These are phyloP conservation scores for Wickerhamomyces sydowiorum DNA, from an alignment of 805 yeast species.

Conservation along the genomic window DNA sequence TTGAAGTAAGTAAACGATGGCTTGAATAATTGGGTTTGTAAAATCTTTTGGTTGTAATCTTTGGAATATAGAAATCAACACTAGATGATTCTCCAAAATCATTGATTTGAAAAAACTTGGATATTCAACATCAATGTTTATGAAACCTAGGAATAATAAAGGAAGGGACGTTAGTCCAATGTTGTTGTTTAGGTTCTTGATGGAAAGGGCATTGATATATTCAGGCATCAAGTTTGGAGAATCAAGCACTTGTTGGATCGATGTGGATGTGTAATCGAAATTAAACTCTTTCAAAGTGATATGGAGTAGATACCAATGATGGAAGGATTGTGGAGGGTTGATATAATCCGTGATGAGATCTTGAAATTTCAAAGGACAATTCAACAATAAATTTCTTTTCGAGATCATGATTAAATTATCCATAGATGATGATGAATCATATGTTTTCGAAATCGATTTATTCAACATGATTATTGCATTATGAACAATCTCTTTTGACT, in stretches of 20 bases:
- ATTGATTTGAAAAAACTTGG: background rate
- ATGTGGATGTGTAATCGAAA: conserved; percentile 3
- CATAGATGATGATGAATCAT: conserved; percentile 8
- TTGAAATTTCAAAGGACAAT: conserved; percentile 44
- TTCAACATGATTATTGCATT: conserved; percentile 49
- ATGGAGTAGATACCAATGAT: conserved; percentile 39
- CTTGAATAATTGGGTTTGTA: background rate
- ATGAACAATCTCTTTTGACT: conserved; percentile 38
- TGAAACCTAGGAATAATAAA: background rate
- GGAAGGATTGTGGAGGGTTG: conserved; percentile 30
- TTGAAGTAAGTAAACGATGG: background rate
- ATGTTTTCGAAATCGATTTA: conserved; percentile 28
- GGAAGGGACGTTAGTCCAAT: background rate
- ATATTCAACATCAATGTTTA: background rate
- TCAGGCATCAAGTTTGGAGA: background rate
- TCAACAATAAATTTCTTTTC: conserved; percentile 43
- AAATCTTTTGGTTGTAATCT: background rate
- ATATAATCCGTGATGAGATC: conserved; percentile 45
- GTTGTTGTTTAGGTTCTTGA: background rate
- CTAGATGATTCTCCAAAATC: background rate
- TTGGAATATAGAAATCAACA: background rate
- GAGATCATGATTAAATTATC: conserved; percentile 33
- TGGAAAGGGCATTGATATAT: background rate
- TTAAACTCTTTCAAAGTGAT: conserved; percentile 45
- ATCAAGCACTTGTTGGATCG: background rate